Base-by-base conservation (phyloP, 768 basidiomycete species). In the Floccularia luteovirens region DNA sequence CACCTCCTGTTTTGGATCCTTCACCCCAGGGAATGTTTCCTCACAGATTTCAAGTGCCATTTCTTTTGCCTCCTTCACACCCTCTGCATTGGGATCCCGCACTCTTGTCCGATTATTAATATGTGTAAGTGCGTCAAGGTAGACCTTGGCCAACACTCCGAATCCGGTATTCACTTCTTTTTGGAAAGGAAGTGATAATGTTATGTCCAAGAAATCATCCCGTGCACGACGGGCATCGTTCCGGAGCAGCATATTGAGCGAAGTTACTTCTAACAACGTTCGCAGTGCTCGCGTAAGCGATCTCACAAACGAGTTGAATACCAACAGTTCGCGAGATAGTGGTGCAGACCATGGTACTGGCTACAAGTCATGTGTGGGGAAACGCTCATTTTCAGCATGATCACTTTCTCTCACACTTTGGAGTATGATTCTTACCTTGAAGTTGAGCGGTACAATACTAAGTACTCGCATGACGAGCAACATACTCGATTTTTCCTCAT, bases 221-320 rank as follows among this genome's bases (percentile, higher is more conserved):
- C 94, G 77, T 31, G 78, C 75, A 36, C 89, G 74, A 23, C 82
- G 79, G 24, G 90, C 92, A 54, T 97, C 93, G 22, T 77, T 79
- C 20, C 90, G 84, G 19, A 99, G 70, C 24, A 99, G 70, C 82
- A 97, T 88, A 65, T 96, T 96, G 54, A 96, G 64, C 44, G 89
- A 81, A 30, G 89, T 82, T 43, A 92, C 84, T 62, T 99, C 96
- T 46, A 96, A 63, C 49, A 98, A 70, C 43, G 86, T 86, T 46
- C 96, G 79, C 43, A 98, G 70, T 21, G 92, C 87, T 43, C 92
- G 84, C 42, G 90, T 87, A 45, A 98, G 69, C 37, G 90, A 87
- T 38, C 90, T 82, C 54, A 96, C 82, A 59, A 98, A 98, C 35
- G 92, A 91, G 70, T 99, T 99, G 76, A 98, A 99, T 45, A 96